These are phyloP conservation scores for Cyberlindnera euphorbiiphila DNA, from an alignment of 805 yeast genomes.

Conservation along the genomic window DNA sequence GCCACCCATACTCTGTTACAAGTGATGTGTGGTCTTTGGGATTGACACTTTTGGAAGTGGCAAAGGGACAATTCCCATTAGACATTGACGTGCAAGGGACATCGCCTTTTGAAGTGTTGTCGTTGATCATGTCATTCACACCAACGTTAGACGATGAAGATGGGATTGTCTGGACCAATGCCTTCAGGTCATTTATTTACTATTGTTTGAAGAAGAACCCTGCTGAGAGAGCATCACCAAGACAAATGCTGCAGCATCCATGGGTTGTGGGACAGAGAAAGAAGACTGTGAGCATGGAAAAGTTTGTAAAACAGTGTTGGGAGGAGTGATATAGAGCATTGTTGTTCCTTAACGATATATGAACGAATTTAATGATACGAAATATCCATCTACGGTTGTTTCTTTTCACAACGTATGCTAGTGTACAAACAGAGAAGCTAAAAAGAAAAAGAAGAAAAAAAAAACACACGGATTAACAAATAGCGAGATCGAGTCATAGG, in stretches of 20 bases:
- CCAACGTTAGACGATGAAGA: conserved; percentile 78
- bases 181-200: conserved; percentile 77
- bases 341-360: too few species aligned
- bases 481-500: too few species aligned
- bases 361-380: too few species aligned
- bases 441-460: too few species aligned
- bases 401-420: too few species aligned
- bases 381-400: too few species aligned
- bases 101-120: conserved; percentile 85
- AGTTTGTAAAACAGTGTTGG: conserved; percentile 58
- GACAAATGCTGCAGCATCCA: conserved; percentile 91
- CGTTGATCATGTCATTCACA: conserved; percentile 75
- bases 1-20: conserved; percentile 91
- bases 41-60: conserved; percentile 86
- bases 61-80: conserved; percentile 87
- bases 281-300: conserved; percentile 78
- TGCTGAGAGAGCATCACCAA: conserved; percentile 80
- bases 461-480: too few species aligned
- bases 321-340: too few species aligned
- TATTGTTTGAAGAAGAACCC: conserved; percentile 81
- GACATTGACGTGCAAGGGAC: conserved; percentile 32
- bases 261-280: conserved; percentile 81
- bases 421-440: too few species aligned
- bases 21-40: conserved; percentile 98
- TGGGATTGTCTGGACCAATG: conserved; percentile 74